Base-by-base conservation (phyloP, 2,329 filamentous ascomycete genomes). In the Ophiostoma novo-ulmi region DNA sequence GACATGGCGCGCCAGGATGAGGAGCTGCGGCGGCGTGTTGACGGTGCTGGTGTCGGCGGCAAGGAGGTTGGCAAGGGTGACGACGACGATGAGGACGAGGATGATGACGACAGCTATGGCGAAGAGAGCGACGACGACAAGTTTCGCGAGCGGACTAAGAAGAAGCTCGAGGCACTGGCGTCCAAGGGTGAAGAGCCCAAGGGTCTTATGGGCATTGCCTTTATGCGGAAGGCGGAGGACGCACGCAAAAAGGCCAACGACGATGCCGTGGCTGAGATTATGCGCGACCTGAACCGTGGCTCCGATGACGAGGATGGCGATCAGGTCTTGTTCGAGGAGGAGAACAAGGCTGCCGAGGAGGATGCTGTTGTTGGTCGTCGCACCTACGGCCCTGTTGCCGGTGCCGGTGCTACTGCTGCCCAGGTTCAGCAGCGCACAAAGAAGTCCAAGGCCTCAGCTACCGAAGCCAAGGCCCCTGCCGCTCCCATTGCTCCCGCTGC, bases 151-250 rank as follows among this genome's bases (percentile, higher is more conserved):
- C 80, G 82, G 48, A 77, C 88, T 14, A 78, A 89, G 61, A 80
- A 80, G 55, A 78, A 85, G 73, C 80, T 85, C 67, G 82, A 81
- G 72, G 81, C 78, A 73, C 74, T 83, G 73, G 10, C 63, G 63
- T 39, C 63, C 36, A 65, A 65, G 36, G 75, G 83, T 31, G 81
- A 81, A 22, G 84, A 86, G 75, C 89, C 89, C 17, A 90, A 88
- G 75, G 71, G 71, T 14, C 81, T 99, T 7, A 88, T 92, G 79
- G 86, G 87, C 69, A 93, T 99, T 90, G 92, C 92, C 73, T 99
- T 99, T 78, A 98, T 99, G 95, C 88, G 90, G 76, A 93, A 90
- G 74, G 92, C 93, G 1, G 94, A 97, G 76, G 91, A 90, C 38
- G 85, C 88, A 52, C 89, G 88, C 5, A 83, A 87, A 26, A 61